Base-by-base conservation (phyloP, 371 early-diverging fungal species). In the Rhizomucor pusillus region DNA sequence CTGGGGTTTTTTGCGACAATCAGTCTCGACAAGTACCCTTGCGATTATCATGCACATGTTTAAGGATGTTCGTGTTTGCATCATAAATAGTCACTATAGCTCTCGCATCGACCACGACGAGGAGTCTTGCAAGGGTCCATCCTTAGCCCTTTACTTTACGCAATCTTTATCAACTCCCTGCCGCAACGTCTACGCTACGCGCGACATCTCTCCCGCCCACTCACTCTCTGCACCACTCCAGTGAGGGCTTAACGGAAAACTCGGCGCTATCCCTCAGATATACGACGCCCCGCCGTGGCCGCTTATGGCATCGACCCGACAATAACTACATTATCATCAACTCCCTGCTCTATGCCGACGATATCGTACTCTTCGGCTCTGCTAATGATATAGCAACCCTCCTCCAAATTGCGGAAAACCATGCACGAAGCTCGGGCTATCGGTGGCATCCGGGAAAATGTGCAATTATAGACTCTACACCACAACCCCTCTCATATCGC, bases 391-490 rank as follows among this genome's bases (percentile, higher is more conserved):
- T 67, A 0, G 57, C 50, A 5, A 5, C 1, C 1, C 56, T 72
- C 56, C 55, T 65, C 14, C 25, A 44, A 12, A 23, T 47, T 0
- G 62, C 56, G 4, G 54, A 52, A 20, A 23, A 36, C 7, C 67
- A 66, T 45, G 58, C 59, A 14, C 20, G 12, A 11, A n/a, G 12
- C 18, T 50, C 58, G 36, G 61, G 67, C 0, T 71, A 65, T 39
- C 48, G 63, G 2, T 67, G 67, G 65, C 63, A 40, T 14, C 71
- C 66, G n/a, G 18, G 33, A 40, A 70, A 70, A 37, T 70, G 61
- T 48, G 66, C 52, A 1, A 25, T 65, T 2, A 36, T 65, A 1
- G 61, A 59, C 13, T 23, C 49, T 5, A 52, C 58, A n/a, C 1
- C 29, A 2, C 36, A 14, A 25, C 5, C 24, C 16, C 44, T 34